Evolutionary conservation across 1,284 basidiomycete species (phyloP).

Genomic region (Boletus calvinii): DNA sequence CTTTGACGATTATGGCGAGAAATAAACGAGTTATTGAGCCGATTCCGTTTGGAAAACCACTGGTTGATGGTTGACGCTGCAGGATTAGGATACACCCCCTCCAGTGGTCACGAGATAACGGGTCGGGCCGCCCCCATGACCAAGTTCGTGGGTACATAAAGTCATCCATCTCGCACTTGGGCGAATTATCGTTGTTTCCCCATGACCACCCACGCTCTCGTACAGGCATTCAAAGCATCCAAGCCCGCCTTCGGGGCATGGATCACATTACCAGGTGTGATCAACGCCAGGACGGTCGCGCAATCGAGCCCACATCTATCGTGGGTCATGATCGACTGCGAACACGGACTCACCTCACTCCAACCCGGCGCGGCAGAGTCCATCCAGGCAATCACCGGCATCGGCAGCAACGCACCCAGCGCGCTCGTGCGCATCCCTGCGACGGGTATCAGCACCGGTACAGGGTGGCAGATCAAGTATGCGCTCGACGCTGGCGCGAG

Average conservation of each 20-base stretch:
- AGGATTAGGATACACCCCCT: too few species aligned
- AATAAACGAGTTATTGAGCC: constrained; percentile 28
- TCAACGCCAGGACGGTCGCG: constrained; percentile 56
- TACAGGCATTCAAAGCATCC: constrained; percentile 46
- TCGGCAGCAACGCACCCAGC: constrained; percentile 45
- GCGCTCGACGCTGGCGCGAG: constrained; percentile 62
- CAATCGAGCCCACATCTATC: constrained; percentile 54
- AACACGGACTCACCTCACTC: constrained; percentile 58
- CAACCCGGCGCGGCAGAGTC: constrained; percentile 56
- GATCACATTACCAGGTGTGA: constrained; percentile 56
- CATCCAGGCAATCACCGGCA: constrained; percentile 49
- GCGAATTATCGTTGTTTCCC: neutral
- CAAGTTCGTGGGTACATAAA: constrained; percentile 10
- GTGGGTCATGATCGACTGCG: constrained; percentile 65
- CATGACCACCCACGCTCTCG: constrained; percentile 46
- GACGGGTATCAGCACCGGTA: constrained; percentile 52
- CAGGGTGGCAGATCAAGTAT: constrained; percentile 67
- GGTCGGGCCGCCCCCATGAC: neutral
- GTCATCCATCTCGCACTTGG: neutral
- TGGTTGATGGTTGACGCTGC: too few species aligned
- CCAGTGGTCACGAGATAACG: neutral
- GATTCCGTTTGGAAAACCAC: too few species aligned
- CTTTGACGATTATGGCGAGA: neutral
- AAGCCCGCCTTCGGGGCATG: constrained; percentile 71
- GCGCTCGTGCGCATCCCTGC: constrained; percentile 61